Conservation (phyloP, 139 green algal genomes). For the Volvox africanus region DNA sequence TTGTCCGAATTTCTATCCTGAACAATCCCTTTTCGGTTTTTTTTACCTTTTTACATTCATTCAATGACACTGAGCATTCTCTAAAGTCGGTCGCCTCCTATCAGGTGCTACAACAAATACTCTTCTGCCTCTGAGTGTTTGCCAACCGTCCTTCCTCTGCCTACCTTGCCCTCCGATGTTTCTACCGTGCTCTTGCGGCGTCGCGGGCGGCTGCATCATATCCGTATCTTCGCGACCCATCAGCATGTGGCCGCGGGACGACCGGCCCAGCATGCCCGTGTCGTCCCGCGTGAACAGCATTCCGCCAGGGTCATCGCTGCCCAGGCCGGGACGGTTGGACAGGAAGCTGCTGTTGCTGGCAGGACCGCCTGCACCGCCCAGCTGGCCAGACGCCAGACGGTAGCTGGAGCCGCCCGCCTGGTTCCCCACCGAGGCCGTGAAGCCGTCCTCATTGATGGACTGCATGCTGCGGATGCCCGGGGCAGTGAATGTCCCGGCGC, state of each 20-base stretch:
- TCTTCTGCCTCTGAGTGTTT: not conserved
- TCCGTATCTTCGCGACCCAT: not conserved
- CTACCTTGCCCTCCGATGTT: not conserved
- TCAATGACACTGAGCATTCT: no score
- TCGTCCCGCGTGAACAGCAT: conserved; percentile 20
- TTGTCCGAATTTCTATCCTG: no score
- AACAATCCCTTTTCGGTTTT: no score
- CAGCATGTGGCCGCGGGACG: not conserved
- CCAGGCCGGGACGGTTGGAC: not conserved
- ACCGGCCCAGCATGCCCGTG: conserved; percentile 23
- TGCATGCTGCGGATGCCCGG: conserved; percentile 4
- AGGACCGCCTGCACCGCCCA: not conserved
- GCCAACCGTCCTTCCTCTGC: no score
- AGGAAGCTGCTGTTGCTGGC: conserved; percentile 16
- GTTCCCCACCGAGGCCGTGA: not conserved
- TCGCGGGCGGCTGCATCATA: not conserved
- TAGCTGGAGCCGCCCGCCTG: conserved; percentile 16
- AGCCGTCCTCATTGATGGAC: conserved; percentile 23
- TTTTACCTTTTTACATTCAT: no score
- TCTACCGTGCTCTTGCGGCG: not conserved
- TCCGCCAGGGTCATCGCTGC: not conserved
- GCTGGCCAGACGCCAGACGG: conserved; percentile 14
- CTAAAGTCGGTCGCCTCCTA: no score
- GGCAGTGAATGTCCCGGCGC: not conserved
- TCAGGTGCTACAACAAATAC: not conserved